Evolutionary conservation across 768 basidiomycete species (phyloP).

Genomic region (Psilocybe cubensis): DNA sequence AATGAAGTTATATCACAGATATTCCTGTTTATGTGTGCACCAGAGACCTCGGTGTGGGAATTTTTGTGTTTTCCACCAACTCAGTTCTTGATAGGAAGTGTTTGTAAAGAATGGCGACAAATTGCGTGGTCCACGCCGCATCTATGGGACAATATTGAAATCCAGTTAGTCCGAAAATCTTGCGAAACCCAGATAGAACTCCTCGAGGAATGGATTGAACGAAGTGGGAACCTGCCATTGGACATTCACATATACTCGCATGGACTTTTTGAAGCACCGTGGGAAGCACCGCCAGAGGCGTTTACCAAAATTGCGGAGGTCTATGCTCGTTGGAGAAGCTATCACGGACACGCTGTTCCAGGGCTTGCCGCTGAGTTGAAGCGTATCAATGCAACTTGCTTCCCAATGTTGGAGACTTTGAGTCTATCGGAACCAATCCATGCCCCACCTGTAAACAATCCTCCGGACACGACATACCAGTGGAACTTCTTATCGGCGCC

Average conservation of each 20-base stretch:
- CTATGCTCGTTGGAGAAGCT: background rate
- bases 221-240: background rate
- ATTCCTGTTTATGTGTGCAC: too few relatives aligned
- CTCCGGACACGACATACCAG: too few relatives aligned
- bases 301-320: background rate
- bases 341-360: background rate
- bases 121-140: slow-evolving; percentile 9
- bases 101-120: slow-evolving; percentile 16
- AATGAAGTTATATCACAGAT: too few relatives aligned
- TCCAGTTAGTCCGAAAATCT: background rate
- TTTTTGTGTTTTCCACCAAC: background rate
- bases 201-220: slow-evolving; percentile 6
- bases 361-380: background rate
- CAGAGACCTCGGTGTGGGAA: background rate
- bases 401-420: background rate
- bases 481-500: background rate
- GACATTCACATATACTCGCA: background rate
- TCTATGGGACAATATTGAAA: slow-evolving; percentile 13
- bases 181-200: background rate
- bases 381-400: background rate
- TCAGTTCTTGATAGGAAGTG: background rate
- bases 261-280: background rate
- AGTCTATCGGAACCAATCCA: background rate
- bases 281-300: background rate
- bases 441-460: background rate